These are phyloP conservation scores for Leccinum imitatum DNA, from an alignment of 768 basidiomycete genomes.

Conservation along the genomic window DNA sequence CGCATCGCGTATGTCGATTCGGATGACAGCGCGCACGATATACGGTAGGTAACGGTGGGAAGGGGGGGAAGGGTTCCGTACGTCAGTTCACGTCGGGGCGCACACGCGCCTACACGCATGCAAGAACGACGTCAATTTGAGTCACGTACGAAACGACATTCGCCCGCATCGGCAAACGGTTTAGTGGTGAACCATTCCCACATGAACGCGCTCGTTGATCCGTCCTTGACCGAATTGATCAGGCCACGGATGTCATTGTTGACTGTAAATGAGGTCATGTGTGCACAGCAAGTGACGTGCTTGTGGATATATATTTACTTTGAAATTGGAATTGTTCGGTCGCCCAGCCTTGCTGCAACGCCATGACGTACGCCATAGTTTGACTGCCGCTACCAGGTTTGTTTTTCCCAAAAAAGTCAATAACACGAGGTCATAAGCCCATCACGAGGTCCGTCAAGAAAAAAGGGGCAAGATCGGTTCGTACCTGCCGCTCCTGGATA, in stretches of 20 bases:
- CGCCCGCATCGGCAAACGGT: slow-evolving; percentile 75
- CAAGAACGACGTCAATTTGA: neutral
- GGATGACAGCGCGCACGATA: neutral
- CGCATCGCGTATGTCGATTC: neutral
- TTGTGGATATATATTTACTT: slow-evolving; percentile 52
- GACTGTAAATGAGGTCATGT: slow-evolving; percentile 42
- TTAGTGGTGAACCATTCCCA: slow-evolving; percentile 94
- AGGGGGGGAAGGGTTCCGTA: neutral
- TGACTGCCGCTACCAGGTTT: slow-evolving; percentile 61
- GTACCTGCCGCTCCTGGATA: slow-evolving; percentile 84
- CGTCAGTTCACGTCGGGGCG: neutral
- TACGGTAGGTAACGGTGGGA: no score
- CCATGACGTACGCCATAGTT: slow-evolving; percentile 96
- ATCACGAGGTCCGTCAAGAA: slow-evolving; percentile 2
- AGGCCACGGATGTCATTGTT: slow-evolving; percentile 81
- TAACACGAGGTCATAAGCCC: neutral
- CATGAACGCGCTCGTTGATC: slow-evolving; percentile 87
- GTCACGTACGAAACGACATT: slow-evolving; percentile 74
- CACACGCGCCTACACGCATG: neutral
- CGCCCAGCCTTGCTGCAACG: slow-evolving; percentile 82
- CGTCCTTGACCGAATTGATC: slow-evolving; percentile 84
- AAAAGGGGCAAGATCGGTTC: neutral
- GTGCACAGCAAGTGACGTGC: neutral
- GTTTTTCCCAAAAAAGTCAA: neutral
- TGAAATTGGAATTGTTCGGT: slow-evolving; percentile 65